Conservation (phyloP, 495 filamentous ascomycete species). For the Neurospora sp. region DNA sequence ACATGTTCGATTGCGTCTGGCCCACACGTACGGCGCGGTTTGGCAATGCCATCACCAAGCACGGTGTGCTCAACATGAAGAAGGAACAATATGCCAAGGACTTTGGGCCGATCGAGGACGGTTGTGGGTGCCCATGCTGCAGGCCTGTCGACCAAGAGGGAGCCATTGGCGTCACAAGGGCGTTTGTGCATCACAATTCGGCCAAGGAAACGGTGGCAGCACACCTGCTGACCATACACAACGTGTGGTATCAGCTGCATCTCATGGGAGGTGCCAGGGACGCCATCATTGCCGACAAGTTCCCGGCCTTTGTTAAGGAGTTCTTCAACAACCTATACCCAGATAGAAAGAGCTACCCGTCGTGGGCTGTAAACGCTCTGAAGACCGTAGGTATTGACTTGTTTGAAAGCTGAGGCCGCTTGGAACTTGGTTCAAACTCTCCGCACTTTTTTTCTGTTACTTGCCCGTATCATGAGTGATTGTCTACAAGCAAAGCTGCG, state of each 20-base stretch:
- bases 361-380: slow-evolving; percentile 80
- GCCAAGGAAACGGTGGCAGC: slow-evolving; percentile 94
- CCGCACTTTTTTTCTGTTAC: neutral
- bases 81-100: slow-evolving; percentile 65
- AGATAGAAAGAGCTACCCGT: slow-evolving; percentile 58
- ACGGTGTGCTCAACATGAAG: slow-evolving; percentile 73
- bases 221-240: slow-evolving; percentile 89
- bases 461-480: neutral
- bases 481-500: neutral
- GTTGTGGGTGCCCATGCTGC: slow-evolving; percentile 73
- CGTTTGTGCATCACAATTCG: slow-evolving; percentile 84
- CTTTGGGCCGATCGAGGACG: slow-evolving; percentile 72
- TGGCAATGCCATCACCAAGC: slow-evolving; percentile 79
- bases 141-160: slow-evolving; percentile 48
- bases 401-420: slow-evolving; percentile 12
- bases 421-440: neutral
- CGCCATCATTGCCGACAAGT: slow-evolving; percentile 74
- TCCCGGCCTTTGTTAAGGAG: slow-evolving; percentile 62
- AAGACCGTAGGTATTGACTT: slow-evolving; percentile 78
- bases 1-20: slow-evolving; percentile 99
- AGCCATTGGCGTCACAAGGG: slow-evolving; percentile 74
- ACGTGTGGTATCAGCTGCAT: slow-evolving; percentile 78
- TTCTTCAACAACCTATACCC: slow-evolving; percentile 68
- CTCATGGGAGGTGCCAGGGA: slow-evolving; percentile 66
- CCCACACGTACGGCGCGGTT: slow-evolving; percentile 93